Evolutionary conservation across 345 rosid species (phyloP), one percentile per base, ranked within the genome.

Genomic region (Mangifera indica): DNA sequence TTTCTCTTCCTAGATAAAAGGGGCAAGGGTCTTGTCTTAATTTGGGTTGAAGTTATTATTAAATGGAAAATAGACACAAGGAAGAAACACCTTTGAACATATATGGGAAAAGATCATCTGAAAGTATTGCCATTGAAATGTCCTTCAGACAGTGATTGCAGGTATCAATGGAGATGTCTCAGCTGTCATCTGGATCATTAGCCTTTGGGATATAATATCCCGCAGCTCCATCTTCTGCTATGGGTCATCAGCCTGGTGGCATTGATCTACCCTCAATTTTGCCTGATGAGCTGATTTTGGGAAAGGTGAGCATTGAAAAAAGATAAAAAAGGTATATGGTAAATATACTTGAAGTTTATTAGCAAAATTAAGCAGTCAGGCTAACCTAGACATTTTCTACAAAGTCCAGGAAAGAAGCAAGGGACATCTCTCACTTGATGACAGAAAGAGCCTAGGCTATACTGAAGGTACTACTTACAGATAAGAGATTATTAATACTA

Each of bases 221-320:
- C 48, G 67, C 55, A 56, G 72, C 55, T 37, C 21, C 42, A 52
- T 52, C 52, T 51, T 42, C 44, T 29, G 44, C 32, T 54, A 44
- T 60, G 67, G 44, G 44, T 65, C 7, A 59, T 70, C 25, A 13
- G 57, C 20, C 12, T 29, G 24, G 40, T 58, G 25, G 20, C 7
- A 37, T 58, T 21, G 48, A 72, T 45, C 67, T 29, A 63, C 56
- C 49, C 10, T 24, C 60, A 45, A 54, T 45, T 45, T 10, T 63
- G 26, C 61, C 60, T 59, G 37, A 58, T 58, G 34, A 71, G 60
- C 37, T 46, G 3, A 37, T 8, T 54, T 22, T 63, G 68, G 57
- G 42, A 67, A 49, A 74, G 57, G 12, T 12, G 15, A 49, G 53
- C 3, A 6, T 29, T 29, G 7, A 37, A 37, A 37, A 37, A 37